Conservation (phyloP, 805 yeast genomes). For the Scheffersomyces amazonensis region DNA sequence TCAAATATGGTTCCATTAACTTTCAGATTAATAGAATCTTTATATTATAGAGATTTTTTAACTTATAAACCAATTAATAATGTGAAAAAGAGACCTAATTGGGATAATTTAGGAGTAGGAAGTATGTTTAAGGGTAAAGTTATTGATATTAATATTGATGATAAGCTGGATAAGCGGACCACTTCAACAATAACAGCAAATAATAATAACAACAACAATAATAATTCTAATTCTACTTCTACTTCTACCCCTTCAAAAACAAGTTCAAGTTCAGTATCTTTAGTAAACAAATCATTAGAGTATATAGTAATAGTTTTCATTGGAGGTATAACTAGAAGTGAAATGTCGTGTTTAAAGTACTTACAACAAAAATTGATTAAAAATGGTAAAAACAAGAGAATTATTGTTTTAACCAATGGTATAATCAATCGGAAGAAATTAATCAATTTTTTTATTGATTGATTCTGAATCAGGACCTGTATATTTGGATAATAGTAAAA, state of each 20-base stretch:
- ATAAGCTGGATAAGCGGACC: slow-evolving; percentile 18
- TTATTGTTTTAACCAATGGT: slow-evolving; percentile 44
- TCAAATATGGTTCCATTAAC: slow-evolving; percentile 76
- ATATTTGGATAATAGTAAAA: too few species aligned
- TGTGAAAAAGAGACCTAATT: slow-evolving; percentile 34
- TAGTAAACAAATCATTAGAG: slow-evolving; percentile 1
- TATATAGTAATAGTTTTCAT: slow-evolving; percentile 52
- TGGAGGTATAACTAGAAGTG: slow-evolving; percentile 89
- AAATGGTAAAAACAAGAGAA: slow-evolving; percentile 25
- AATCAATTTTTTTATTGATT: slow-evolving; percentile 1
- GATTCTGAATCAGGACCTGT: too few species aligned
- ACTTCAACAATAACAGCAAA: slow-evolving; percentile 10
- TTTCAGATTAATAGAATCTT: slow-evolving; percentile 64
- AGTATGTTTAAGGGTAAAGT: slow-evolving; percentile 41
- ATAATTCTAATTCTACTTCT: slow-evolving; percentile 10
- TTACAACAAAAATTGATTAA: slow-evolving; percentile 46
- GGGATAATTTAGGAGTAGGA: slow-evolving; percentile 43
- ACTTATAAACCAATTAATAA: slow-evolving; percentile 38
- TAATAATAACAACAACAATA: slow-evolving; percentile 2
- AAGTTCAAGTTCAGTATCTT: not conserved
- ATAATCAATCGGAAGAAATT: slow-evolving; percentile 36
- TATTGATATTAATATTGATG: slow-evolving; percentile 33
- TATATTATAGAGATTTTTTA: slow-evolving; percentile 56
- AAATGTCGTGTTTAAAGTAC: slow-evolving; percentile 66
- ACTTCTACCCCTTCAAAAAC: slow-evolving; percentile 6